phyloP scores from a whole-genome alignment of 208 protist species.

The Leishmania martiniquensis region DNA sequence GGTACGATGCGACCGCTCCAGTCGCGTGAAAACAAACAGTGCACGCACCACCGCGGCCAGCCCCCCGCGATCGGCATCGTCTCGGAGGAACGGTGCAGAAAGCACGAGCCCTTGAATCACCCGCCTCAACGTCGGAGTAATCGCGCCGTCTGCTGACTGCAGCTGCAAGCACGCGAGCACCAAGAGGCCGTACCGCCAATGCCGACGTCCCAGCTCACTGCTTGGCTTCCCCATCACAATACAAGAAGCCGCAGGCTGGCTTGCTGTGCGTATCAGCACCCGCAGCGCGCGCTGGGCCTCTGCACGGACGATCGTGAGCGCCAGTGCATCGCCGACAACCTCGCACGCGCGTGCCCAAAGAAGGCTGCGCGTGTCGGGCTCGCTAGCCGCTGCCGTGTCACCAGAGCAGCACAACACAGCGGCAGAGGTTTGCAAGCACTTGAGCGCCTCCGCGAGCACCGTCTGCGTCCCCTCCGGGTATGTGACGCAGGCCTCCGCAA shows the following conservation, averaged over 20 bases:
- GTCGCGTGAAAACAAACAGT: constrained; percentile 33
- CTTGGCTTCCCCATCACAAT: not conserved
- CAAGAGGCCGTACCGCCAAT: constrained; percentile 26
- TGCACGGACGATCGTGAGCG: constrained; percentile 22
- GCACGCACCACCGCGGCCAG: constrained; percentile 34
- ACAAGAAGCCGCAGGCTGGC: not conserved
- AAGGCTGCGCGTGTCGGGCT: not conserved
- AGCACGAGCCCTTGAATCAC: constrained; percentile 14
- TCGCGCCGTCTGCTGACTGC: constrained; percentile 14
- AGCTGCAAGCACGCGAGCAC: constrained; percentile 32
- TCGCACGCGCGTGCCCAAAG: constrained; percentile 46
- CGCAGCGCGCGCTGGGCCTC: constrained; percentile 33
- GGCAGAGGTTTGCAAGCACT: constrained; percentile 36
- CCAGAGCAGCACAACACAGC: constrained; percentile 21
- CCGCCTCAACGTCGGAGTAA: constrained; percentile 4
- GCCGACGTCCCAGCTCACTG: constrained; percentile 7
- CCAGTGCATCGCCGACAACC: constrained; percentile 30
- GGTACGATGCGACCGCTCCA: not conserved
- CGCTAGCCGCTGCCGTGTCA: not conserved
- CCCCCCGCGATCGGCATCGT: constrained; percentile 8
- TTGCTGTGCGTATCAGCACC: constrained; percentile 6
- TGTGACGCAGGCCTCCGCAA: constrained; percentile 38
- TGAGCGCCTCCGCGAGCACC: constrained; percentile 45
- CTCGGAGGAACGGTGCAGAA: constrained; percentile 12
- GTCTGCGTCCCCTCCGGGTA: constrained; percentile 41